A percentile compares a stretch with the other conserved stretches of the same genome.
phyloP scores from a whole-genome alignment of 352 stramenopile species.

The Pythium aquatile region DNA sequence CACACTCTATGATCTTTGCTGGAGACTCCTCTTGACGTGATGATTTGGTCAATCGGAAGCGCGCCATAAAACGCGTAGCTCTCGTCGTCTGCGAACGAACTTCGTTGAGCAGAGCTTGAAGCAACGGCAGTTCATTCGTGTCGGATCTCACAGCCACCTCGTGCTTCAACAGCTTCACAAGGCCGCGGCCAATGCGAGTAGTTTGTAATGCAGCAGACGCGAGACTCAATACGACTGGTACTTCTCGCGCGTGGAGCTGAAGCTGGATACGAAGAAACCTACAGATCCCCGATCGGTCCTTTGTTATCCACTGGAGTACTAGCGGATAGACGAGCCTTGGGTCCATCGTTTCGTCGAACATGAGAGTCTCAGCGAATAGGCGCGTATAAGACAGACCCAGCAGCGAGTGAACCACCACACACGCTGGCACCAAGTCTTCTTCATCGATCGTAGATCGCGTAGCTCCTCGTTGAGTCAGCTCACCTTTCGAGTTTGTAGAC shows the following conservation, averaged over 20 bases:
- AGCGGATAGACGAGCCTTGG: neutral
- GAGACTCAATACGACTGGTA: neutral
- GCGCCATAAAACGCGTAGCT: neutral
- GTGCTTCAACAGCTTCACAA: neutral
- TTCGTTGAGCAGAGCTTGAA: neutral
- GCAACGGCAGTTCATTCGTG: neutral
- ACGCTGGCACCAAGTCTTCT: constrained; percentile 21
- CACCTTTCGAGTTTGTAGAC: neutral
- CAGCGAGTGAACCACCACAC: constrained; percentile 9
- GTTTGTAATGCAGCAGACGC: neutral
- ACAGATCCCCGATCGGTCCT: neutral
- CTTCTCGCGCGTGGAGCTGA: constrained; percentile 1
- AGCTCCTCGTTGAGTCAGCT: neutral
- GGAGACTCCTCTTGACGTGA: neutral
- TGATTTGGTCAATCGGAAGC: neutral
- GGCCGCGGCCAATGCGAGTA: neutral
- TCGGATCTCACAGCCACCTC: neutral
- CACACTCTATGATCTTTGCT: neutral
- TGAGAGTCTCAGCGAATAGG: constrained; percentile 1
- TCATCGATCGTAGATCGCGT: neutral
- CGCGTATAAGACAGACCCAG: constrained; percentile 16
- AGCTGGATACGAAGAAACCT: constrained; percentile 15
- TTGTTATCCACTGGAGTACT: constrained; percentile 7
- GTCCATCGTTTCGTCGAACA: constrained; percentile 8
- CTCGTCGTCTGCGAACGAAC: neutral